Percentiles rank a stretch among this genome's conserved stretches.
phyloP scores from a whole-genome alignment of 2,329 filamentous ascomycete genomes.

The Claviceps pazoutovae region DNA sequence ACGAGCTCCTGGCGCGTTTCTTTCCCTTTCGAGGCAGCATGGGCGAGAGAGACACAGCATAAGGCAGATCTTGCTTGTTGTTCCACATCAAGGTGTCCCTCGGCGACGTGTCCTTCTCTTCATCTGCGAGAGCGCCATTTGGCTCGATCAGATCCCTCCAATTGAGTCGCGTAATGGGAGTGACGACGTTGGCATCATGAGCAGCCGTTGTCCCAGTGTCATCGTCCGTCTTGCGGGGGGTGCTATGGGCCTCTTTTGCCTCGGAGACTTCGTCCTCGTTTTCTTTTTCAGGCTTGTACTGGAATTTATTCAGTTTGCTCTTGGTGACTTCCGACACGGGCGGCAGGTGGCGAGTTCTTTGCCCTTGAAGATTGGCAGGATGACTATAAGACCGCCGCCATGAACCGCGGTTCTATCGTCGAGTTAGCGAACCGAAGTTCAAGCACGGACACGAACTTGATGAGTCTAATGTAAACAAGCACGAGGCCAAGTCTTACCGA shows the following conservation, averaged over 20 bases:
- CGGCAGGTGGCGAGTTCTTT: constrained; percentile 24
- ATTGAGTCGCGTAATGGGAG: constrained; percentile 37
- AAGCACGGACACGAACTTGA: neutral
- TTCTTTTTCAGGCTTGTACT: constrained; percentile 18
- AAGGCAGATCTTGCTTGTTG: constrained; percentile 29
- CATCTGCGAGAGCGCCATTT: constrained; percentile 23
- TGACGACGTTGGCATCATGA: constrained; percentile 13
- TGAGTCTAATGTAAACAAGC: neutral
- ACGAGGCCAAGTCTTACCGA: constrained; percentile 16
- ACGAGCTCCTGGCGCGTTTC: constrained; percentile 63
- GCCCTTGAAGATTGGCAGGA: constrained; percentile 24
- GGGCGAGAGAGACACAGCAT: constrained; percentile 29
- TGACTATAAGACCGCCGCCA: constrained; percentile 44
- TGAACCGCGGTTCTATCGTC: constrained; percentile 24
- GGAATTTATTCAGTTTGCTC: constrained; percentile 46
- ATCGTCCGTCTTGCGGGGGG: constrained; percentile 11
- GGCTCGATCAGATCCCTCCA: constrained; percentile 45
- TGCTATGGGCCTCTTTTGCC: neutral
- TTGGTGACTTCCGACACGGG: constrained; percentile 45
- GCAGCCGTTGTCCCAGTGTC: neutral
- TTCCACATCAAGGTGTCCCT: constrained; percentile 50
- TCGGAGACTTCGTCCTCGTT: constrained; percentile 9
- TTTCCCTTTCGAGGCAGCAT: constrained; percentile 36
- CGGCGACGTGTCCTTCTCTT: constrained; percentile 38
- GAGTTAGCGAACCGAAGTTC: neutral